A percentile compares a stretch with the other conserved stretches of the same genome.
Evolutionary conservation across 1,139 yeast genomes (phyloP).

Genomic region (Geotrichum candidum): DNA sequence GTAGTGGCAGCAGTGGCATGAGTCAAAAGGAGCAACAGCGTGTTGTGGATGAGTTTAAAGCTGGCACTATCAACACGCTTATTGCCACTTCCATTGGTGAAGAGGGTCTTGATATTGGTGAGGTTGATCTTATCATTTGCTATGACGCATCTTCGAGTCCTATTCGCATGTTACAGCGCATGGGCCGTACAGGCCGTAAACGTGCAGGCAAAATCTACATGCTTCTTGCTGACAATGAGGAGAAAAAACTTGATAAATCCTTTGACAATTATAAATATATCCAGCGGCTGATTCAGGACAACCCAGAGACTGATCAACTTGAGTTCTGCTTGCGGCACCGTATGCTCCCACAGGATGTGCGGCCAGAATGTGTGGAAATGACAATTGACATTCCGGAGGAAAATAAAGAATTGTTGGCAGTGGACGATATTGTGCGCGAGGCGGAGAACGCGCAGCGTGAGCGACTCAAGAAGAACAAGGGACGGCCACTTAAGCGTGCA

Average conservation of each 20-base stretch:
- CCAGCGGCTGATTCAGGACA: conserved; percentile 50
- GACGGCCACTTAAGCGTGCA: conserved; percentile 28
- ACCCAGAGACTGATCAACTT: conserved; percentile 28
- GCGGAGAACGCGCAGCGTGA: conserved; percentile 23
- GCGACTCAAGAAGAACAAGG: conserved; percentile 17
- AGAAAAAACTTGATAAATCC: conserved; percentile 72
- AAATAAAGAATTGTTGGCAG: conserved; percentile 49
- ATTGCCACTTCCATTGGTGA: conserved; percentile 98
- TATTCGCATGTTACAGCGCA: conserved; percentile 84
- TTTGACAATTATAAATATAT: conserved; percentile 77
- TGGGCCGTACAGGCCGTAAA: conserved; percentile 98
- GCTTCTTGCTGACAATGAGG: conserved; percentile 73
- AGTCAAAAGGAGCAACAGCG: conserved; percentile 44
- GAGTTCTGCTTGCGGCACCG: conserved; percentile 44
- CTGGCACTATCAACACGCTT: conserved; percentile 65
- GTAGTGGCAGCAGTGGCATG: conserved; percentile 32
- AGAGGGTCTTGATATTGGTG: conserved; percentile 97
- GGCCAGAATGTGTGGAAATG: conserved; percentile 52
- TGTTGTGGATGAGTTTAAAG: conserved; percentile 64
- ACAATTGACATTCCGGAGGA: conserved; percentile 66
- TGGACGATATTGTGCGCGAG: conserved; percentile 60
- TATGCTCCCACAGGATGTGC: conserved; percentile 53
- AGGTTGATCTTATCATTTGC: conserved; percentile 87
- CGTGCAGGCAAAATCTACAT: conserved; percentile 81
- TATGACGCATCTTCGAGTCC: conserved; percentile 93